Evolutionary conservation across 2,329 filamentous ascomycete species (phyloP).

Genomic region (Plenodomus tracheiphilus): DNA sequence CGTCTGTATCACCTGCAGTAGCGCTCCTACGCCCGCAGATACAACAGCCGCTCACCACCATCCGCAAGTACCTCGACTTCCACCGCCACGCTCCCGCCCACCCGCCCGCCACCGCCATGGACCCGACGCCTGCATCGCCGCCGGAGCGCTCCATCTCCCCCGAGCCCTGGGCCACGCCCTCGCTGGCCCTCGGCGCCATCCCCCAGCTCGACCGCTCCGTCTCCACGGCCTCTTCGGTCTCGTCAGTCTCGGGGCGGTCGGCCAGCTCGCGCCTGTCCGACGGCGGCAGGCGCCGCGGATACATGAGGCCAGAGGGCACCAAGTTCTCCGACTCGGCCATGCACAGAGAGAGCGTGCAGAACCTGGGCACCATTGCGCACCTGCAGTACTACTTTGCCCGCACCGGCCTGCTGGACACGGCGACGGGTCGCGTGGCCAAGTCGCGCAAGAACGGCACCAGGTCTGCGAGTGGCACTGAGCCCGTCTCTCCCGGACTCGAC

Average conservation of each 20-base stretch:
- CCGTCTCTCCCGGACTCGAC: conserved; percentile 28
- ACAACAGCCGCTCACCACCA: conserved; percentile 3
- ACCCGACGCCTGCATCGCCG: conserved; percentile 43
- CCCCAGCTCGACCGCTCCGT: conserved; percentile 65
- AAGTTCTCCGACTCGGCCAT: conserved; percentile 89
- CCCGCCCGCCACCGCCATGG: conserved; percentile 27
- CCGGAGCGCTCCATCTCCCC: conserved; percentile 57
- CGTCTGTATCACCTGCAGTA: conserved; percentile 2
- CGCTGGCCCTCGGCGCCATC: conserved; percentile 63
- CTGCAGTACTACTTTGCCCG: conserved; percentile 98
- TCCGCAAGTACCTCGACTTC: conserved; percentile 11
- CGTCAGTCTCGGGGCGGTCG: conserved; percentile 62
- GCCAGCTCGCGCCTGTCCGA: conserved; percentile 60
- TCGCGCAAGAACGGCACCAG: conserved; percentile 57
- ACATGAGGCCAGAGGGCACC: conserved; percentile 83
- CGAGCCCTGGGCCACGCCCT: conserved; percentile 65
- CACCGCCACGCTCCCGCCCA: conserved; percentile 13
- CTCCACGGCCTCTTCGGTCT: conserved; percentile 62
- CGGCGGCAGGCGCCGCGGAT: conserved; percentile 69
- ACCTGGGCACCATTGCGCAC: conserved; percentile 93
- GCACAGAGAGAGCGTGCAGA: conserved; percentile 93
- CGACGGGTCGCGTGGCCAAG: conserved; percentile 81
- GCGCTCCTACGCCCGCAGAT: conserved; percentile 1
- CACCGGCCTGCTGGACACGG: conserved; percentile 90
- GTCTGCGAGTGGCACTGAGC: conserved; percentile 37